Conservation (phyloP, 1,284 basidiomycete species). For the Fomes fomentarius region DNA sequence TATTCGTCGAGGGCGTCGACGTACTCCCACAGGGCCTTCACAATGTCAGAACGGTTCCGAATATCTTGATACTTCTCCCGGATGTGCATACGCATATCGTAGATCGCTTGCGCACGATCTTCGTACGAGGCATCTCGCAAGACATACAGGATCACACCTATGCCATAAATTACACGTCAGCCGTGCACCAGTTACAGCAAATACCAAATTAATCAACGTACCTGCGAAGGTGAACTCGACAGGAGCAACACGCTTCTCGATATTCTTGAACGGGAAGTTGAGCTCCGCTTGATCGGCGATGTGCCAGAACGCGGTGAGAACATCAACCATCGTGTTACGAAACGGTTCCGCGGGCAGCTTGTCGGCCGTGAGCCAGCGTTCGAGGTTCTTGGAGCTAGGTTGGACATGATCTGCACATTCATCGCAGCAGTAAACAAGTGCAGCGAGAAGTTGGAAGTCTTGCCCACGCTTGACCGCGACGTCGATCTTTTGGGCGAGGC, state of each 20-base stretch:
- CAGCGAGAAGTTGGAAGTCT: constrained; percentile 71
- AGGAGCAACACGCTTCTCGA: constrained; percentile 65
- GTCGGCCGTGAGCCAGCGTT: constrained; percentile 55
- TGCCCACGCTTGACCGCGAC: constrained; percentile 67
- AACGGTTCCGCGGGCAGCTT: constrained; percentile 50
- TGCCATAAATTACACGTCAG: constrained; percentile 11
- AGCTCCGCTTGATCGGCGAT: constrained; percentile 46
- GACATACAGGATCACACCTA: constrained; percentile 62
- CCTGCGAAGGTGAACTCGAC: constrained; percentile 79
- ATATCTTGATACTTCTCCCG: constrained; percentile 59
- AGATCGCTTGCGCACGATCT: constrained; percentile 54
- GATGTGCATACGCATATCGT: constrained; percentile 54
- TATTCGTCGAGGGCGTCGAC: constrained; percentile 40
- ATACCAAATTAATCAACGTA: too few relatives aligned
- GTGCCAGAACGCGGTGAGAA: constrained; percentile 54
- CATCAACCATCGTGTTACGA: constrained; percentile 49
- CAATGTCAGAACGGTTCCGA: constrained; percentile 57
- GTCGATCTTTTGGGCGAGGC: constrained; percentile 53
- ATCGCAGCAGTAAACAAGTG: constrained; percentile 66
- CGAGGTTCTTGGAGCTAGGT: constrained; percentile 57
- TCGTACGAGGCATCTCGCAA: constrained; percentile 43
- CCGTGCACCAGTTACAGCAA: too few relatives aligned
- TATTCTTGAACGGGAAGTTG: constrained; percentile 49
- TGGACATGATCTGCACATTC: constrained; percentile 48
- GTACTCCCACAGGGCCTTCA: constrained; percentile 57